phyloP scores from a whole-genome alignment of 192 early-diverging fungal genomes.

The Coemansia reversa region DNA sequence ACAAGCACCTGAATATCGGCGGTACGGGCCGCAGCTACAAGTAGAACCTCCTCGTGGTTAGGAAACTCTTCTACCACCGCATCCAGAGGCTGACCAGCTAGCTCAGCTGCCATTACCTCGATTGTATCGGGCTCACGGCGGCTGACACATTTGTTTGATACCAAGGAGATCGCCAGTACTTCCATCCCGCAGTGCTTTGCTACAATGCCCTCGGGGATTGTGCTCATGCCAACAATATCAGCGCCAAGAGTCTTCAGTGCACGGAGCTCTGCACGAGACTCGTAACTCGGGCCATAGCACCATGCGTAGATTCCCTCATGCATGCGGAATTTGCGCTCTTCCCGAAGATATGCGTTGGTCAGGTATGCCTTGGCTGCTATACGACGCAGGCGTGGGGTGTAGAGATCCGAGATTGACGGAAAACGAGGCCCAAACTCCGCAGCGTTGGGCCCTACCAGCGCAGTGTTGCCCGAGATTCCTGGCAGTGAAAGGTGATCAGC shows the following conservation, averaged over 20 bases:
- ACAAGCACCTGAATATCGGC: constrained; percentile 45
- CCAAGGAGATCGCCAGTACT: constrained; percentile 77
- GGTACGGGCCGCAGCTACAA: constrained; percentile 40
- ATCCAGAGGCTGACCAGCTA: constrained; percentile 25
- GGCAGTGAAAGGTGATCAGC: constrained; percentile 80
- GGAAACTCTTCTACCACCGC: constrained; percentile 35
- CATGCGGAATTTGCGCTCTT: constrained; percentile 52
- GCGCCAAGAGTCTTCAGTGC: constrained; percentile 69
- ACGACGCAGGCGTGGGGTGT: constrained; percentile 76
- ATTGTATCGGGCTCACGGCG: constrained; percentile 40
- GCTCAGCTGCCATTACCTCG: constrained; percentile 36
- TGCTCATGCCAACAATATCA: constrained; percentile 92
- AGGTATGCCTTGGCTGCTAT: constrained; percentile 48
- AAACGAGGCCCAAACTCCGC: constrained; percentile 83
- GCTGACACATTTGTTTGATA: constrained; percentile 73
- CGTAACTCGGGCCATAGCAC: constrained; percentile 84
- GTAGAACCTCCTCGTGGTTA: constrained; percentile 49
- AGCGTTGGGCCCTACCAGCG: constrained; percentile 85
- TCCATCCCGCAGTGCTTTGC: constrained; percentile 84
- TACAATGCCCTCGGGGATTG: constrained; percentile 83
- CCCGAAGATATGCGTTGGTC: constrained; percentile 29
- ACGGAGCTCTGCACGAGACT: constrained; percentile 83
- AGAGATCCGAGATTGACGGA: constrained; percentile 83
- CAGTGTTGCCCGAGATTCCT: constrained; percentile 71
- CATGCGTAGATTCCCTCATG: constrained; percentile 85